phyloP scores from a whole-genome alignment of 768 basidiomycete genomes.

The Rhizopogon roseolus region DNA sequence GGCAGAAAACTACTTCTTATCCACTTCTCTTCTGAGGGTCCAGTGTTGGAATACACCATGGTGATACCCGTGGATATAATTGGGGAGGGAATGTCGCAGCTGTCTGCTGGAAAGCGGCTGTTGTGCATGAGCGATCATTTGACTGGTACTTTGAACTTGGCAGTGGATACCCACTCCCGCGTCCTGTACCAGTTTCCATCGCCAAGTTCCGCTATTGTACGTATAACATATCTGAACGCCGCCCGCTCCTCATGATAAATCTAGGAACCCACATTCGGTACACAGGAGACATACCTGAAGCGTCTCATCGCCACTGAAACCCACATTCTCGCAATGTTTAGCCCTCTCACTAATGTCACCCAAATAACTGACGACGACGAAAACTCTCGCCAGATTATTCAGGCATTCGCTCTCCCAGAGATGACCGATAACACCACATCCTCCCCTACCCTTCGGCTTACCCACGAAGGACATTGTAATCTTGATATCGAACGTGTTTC shows the following conservation, averaged over 20 bases:
- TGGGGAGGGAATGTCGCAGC: neutral
- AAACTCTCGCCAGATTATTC: neutral
- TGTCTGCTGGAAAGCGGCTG: neutral
- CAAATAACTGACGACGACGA: neutral
- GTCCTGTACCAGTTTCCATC: neutral
- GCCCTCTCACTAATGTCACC: neutral
- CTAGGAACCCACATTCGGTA: neutral
- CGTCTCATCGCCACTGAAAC: conserved; percentile 1
- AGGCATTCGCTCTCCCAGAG: neutral
- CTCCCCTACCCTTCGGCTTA: neutral
- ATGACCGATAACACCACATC: neutral
- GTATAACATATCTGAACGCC: neutral
- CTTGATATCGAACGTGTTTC: neutral
- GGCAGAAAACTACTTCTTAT: neutral
- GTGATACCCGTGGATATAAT: neutral
- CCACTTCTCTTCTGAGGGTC: neutral
- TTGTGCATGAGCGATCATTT: neutral
- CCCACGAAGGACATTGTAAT: neutral
- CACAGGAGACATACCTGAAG: neutral
- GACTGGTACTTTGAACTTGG: neutral
- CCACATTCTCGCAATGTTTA: neutral
- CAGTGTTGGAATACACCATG: neutral
- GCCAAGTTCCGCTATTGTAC: neutral
- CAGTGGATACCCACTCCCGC: neutral
- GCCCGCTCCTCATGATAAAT: neutral